These are phyloP conservation scores for Apiospora arundinis DNA, from an alignment of 2,329 filamentous ascomycete genomes.

Conservation along the genomic window DNA sequence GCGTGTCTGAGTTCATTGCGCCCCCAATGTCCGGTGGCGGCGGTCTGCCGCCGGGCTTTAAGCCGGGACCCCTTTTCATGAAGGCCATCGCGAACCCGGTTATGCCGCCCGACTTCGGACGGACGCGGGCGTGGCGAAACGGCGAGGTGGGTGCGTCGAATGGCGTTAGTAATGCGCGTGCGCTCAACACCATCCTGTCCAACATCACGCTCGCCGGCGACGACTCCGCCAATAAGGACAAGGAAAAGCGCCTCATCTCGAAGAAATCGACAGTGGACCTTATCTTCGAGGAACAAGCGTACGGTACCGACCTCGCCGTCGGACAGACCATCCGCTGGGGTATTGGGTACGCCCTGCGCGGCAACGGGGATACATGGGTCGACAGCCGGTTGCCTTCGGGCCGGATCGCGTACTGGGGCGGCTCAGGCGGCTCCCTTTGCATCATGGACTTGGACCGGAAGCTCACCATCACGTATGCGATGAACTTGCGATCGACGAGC, in stretches of 20 bases:
- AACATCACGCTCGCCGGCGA: constrained; percentile 60
- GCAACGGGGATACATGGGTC: constrained; percentile 32
- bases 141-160: constrained; percentile 50
- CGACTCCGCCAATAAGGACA: not conserved
- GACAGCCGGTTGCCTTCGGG: constrained; percentile 42
- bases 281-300: constrained; percentile 51
- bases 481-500: constrained; percentile 29
- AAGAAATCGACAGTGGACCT: constrained; percentile 47
- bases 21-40: constrained; percentile 27
- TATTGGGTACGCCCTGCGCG: constrained; percentile 47
- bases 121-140: constrained; percentile 42
- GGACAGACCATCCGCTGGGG: constrained; percentile 45
- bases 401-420: constrained; percentile 34
- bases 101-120: constrained; percentile 31
- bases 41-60: constrained; percentile 26
- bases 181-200: constrained; percentile 49
- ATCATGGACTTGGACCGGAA: constrained; percentile 33
- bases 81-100: constrained; percentile 39
- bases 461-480: constrained; percentile 34
- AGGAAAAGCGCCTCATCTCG: constrained; percentile 42
- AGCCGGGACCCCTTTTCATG: constrained; percentile 35
- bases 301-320: constrained; percentile 48
- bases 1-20: constrained; percentile 44
- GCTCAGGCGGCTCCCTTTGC: constrained; percentile 33
- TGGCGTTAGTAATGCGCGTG: constrained; percentile 53